Conservation (phyloP, 1,284 basidiomycete species). For the Apiotrichum mycotoxinovorans region DNA sequence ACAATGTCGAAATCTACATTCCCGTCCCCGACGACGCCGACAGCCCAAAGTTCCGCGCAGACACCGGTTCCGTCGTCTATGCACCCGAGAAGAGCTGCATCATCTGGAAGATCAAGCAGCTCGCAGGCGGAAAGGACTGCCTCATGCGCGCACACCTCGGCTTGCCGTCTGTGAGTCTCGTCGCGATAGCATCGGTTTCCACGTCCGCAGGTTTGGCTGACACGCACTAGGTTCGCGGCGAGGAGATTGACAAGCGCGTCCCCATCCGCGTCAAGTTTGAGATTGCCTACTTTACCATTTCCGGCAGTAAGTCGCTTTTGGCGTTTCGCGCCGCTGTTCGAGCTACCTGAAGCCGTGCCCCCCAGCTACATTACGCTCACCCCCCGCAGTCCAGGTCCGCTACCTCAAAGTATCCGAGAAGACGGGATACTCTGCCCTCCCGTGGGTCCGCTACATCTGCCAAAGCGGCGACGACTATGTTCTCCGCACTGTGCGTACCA, state of each 20-base stretch:
- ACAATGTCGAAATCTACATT: constrained; percentile 97
- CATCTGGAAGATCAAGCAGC: constrained; percentile 95
- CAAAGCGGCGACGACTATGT: constrained; percentile 93
- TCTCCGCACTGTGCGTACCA: constrained; percentile 37
- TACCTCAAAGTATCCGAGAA: constrained; percentile 99
- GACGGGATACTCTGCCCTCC: constrained; percentile 79
- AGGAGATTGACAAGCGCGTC: constrained; percentile 81
- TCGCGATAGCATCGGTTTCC: background rate
- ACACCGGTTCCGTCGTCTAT: constrained; percentile 87
- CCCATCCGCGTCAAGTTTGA: constrained; percentile 97
- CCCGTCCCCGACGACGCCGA: constrained; percentile 98
- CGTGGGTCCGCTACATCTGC: constrained; percentile 59
- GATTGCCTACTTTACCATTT: constrained; percentile 88
- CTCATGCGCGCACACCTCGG: constrained; percentile 96
- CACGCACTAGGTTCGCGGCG: constrained; percentile 61
- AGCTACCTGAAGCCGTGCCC: too few species aligned
- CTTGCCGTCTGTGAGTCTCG: constrained; percentile 52
- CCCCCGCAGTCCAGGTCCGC: constrained; percentile 53
- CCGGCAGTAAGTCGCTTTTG: constrained; percentile 77
- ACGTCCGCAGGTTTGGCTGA: too few species aligned
- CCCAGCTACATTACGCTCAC: background rate
- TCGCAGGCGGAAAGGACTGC: constrained; percentile 83
- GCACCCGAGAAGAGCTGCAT: constrained; percentile 94
- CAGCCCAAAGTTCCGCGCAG: constrained; percentile 75
- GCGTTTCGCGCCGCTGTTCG: too few species aligned